Base-by-base conservation (phyloP, 1,139 yeast genomes). In the Suhomyces atakaporum region DNA sequence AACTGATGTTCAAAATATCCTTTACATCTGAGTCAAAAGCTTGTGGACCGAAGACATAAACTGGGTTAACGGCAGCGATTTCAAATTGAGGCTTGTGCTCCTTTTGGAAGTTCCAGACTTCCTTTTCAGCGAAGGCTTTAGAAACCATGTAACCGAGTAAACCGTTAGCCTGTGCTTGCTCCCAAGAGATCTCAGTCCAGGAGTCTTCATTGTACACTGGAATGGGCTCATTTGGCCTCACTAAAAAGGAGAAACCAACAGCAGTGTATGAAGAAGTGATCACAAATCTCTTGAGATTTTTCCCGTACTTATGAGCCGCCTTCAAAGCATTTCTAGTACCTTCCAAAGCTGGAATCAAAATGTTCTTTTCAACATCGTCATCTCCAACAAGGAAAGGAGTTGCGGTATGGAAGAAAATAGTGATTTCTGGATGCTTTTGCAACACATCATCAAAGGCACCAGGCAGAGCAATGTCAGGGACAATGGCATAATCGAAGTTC, bases 41-140 rank as follows among this genome's bases (percentile, higher is more conserved):
- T 35, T 51, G 54, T 3, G 54, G 54, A 3, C 66, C 66, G 34
- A 54, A 50, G 3, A 52, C 53, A 23, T 38, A 56, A 38, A 44
- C 39, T 5, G 61, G 60, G 38, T 50, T 50, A 19, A 53, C 38
- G 9, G 43, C 35, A 30, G 42, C 38, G 4, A 49, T 23, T 10
- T 39, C 35, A 31, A 49, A 51, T 31, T 35, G 32, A 10, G 75
- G 70, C 4, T 60, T 58, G 18, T 62, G 50, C 7, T 46, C 43
- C 31, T 62, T 49, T 16, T 70, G 54, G 42, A 73, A 77, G 1
- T 74, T 69, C 79, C 84, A 75, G 1, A 78, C 81, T 1, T 76
- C 72, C 39, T 56, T 53, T 50, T 77, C 83, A 13, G 80, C 77
- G 39, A 66, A 63, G 57, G 64, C 70, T 54, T 77, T 77, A 7